A percentile compares a stretch with the other conserved stretches of the same genome.
Conservation (phyloP, 495 filamentous ascomycete species). For the Podospora australis region DNA sequence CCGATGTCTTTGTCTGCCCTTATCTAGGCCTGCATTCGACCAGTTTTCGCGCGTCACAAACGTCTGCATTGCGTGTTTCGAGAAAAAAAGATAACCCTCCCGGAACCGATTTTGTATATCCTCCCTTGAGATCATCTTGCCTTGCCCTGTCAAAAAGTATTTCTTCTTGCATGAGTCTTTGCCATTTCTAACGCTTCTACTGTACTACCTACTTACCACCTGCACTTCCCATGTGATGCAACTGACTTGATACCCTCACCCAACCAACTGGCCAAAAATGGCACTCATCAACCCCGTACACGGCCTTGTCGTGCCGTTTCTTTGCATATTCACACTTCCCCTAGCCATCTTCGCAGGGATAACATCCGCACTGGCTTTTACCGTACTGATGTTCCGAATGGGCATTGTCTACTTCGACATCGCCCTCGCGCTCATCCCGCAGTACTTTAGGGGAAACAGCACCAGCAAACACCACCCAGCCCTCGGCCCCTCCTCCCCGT, state of each 20-base stretch:
- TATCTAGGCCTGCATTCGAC: conserved; percentile 1
- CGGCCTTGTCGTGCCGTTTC: conserved; percentile 53
- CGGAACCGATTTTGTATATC: too few relatives aligned
- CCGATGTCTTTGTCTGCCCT: not conserved
- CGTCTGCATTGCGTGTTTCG: not conserved
- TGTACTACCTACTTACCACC: too few relatives aligned
- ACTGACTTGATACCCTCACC: not conserved
- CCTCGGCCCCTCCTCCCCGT: not conserved
- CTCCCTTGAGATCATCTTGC: too few relatives aligned
- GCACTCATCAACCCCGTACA: conserved; percentile 41
- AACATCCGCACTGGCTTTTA: conserved; percentile 60
- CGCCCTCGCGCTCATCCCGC: conserved; percentile 49
- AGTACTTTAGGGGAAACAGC: conserved; percentile 45
- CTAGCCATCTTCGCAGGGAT: conserved; percentile 61
- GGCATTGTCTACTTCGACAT: conserved; percentile 66
- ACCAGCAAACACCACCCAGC: too few relatives aligned
- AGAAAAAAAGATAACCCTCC: not conserved
- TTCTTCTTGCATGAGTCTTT: too few relatives aligned
- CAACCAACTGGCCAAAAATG: conserved; percentile 24
- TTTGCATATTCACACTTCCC: conserved; percentile 61
- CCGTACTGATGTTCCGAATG: conserved; percentile 58
- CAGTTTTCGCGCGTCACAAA: not conserved
- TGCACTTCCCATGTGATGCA: too few relatives aligned
- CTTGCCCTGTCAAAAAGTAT: too few relatives aligned
- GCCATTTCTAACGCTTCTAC: too few relatives aligned